phyloP scores from a whole-genome alignment of 352 stramenopile genomes.

The Phytophthora palmivora region DNA sequence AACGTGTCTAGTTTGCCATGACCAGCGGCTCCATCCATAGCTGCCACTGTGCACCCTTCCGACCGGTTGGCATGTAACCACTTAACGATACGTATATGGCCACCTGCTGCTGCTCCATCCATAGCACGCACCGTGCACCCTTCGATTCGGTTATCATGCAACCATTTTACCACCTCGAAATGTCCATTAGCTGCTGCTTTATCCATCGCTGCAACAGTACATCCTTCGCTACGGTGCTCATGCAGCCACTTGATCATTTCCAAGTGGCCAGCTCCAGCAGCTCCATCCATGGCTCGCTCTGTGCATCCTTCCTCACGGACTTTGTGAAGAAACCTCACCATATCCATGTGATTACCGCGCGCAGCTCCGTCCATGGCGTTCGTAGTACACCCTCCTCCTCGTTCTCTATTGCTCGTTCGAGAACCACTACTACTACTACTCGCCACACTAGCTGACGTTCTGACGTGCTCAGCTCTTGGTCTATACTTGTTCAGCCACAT shows the following conservation, averaged over 20 bases:
- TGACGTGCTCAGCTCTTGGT: conserved; percentile 14
- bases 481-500: conserved; percentile 43
- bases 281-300: conserved; percentile 36
- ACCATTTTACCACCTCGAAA: conserved; percentile 42
- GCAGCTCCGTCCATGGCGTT: conserved; percentile 43
- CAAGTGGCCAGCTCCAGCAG: conserved; percentile 37
- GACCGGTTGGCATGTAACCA: conserved; percentile 39
- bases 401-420: conserved; percentile 1
- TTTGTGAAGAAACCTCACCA: conserved; percentile 48
- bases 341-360: conserved; percentile 30
- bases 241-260: conserved; percentile 44
- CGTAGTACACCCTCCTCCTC: conserved; percentile 35
- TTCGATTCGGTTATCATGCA: conserved; percentile 39
- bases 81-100: conserved; percentile 38
- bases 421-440: conserved; percentile 31
- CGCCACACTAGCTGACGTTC: conserved; percentile 13
- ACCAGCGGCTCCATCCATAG: conserved; percentile 46
- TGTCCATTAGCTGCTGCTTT: conserved; percentile 37
- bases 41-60: conserved; percentile 43
- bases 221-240: conserved; percentile 34
- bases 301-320: conserved; percentile 47
- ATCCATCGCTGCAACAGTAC: conserved; percentile 35
- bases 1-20: conserved; percentile 37
- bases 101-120: conserved; percentile 33
- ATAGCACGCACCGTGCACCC: conserved; percentile 41